These are phyloP conservation scores for Quercus lobata DNA, from an alignment of 331 rosid species.

Conservation along the genomic window DNA sequence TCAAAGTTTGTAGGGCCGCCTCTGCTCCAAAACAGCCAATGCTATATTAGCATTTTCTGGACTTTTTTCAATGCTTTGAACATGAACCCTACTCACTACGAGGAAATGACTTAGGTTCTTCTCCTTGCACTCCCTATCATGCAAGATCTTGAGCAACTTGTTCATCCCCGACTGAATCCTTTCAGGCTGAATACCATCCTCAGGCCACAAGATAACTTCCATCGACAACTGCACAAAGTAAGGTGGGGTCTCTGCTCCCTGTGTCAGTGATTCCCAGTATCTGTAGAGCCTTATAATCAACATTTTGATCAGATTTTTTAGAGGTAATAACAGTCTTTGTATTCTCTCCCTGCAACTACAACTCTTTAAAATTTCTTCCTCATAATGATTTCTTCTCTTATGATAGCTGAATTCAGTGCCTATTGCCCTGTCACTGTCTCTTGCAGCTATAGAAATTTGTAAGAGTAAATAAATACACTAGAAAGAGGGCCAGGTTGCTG, in stretches of 20 bases:
- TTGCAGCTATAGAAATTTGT: conserved; percentile 90
- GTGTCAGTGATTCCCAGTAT: conserved; percentile 87
- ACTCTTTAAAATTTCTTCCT: conserved; percentile 33
- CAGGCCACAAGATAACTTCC: conserved; percentile 90
- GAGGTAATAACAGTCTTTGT: conserved; percentile 31
- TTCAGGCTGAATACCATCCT: conserved; percentile 98
- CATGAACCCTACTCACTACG: conserved; percentile 81
- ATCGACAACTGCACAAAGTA: conserved; percentile 91
- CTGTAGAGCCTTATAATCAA: conserved; percentile 51
- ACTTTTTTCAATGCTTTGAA: conserved; percentile 97
- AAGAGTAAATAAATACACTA: conserved; percentile 80
- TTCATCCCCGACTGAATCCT: conserved; percentile 90
- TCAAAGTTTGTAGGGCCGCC: no score
- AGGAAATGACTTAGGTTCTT: conserved; percentile 53
- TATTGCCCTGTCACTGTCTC: conserved; percentile 79
- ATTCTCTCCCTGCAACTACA: conserved; percentile 52
- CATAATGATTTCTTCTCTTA: conserved; percentile 39
- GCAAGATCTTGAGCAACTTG: conserved; percentile 68
- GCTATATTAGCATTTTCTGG: conserved; percentile 59
- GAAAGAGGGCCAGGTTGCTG: conserved; percentile 81
- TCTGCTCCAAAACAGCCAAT: conserved; percentile 77
- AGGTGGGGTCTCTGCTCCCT: conserved; percentile 94
- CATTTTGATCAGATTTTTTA: conserved; percentile 43
- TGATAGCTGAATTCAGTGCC: conserved; percentile 44
- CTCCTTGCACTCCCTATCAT: conserved; percentile 63